A percentile compares a stretch with the other conserved stretches of the same genome.
These are phyloP conservation scores for Quercus alba DNA, from an alignment of 306 rosid genomes.

Conservation along the genomic window DNA sequence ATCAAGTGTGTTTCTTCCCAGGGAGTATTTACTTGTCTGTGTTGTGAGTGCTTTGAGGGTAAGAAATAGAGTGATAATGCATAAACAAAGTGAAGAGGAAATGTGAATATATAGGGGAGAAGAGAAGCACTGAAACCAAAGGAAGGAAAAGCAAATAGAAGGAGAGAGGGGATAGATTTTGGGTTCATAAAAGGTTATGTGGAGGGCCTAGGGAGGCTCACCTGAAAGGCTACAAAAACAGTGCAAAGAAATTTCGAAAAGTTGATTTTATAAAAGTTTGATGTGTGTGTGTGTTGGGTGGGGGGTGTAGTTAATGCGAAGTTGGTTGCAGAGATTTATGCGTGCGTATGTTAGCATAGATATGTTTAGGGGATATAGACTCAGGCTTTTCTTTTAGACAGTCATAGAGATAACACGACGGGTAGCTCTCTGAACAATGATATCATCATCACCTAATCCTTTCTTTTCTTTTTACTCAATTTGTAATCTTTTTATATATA, in stretches of 20 bases:
- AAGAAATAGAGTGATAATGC: background rate
- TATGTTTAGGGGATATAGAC: background rate
- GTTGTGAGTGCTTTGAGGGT: background rate
- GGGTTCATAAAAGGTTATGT: background rate
- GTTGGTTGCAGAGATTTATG: slow-evolving; percentile 30
- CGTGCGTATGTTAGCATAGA: slow-evolving; percentile 40
- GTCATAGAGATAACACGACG: slow-evolving; percentile 4
- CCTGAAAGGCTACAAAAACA: slow-evolving; percentile 6
- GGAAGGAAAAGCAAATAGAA: background rate
- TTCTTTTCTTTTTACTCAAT: background rate
- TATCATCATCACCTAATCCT: slow-evolving; percentile 7
- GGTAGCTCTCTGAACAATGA: background rate
- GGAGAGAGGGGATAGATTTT: background rate
- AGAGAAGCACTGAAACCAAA: slow-evolving; percentile 34
- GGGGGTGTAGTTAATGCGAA: slow-evolving; percentile 22
- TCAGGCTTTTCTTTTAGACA: background rate
- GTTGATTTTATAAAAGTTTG: background rate
- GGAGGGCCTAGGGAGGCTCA: slow-evolving; percentile 14
- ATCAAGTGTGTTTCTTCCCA: background rate
- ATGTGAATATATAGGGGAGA: background rate
- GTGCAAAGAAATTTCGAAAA: background rate
- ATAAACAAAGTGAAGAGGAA: background rate
- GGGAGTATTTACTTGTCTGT: too few species aligned
- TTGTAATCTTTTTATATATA: background rate
- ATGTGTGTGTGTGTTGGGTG: background rate